Conservation (phyloP, 106 monocot genomes). For the Hemerocallis citrina region DNA sequence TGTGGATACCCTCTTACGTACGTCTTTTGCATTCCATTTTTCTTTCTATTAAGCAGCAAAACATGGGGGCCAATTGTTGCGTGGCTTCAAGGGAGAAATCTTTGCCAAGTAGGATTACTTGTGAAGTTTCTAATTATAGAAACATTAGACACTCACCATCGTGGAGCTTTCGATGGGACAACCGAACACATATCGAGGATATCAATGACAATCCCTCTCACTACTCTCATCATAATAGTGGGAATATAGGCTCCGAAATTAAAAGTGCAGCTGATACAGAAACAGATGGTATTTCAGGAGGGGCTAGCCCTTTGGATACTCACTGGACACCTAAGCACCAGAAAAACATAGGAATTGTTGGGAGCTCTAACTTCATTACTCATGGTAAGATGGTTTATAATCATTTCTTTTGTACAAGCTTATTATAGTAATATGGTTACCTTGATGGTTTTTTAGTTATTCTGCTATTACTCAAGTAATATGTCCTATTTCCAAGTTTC, state of each 20-base stretch:
- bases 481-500: neutral
- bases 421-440: neutral
- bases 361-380: conserved; percentile 11
- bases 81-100: conserved; percentile 43
- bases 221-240: conserved; percentile 37
- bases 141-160: conserved; percentile 61
- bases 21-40: neutral
- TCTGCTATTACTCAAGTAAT: neutral
- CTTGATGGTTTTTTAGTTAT: neutral
- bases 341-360: conserved; percentile 5
- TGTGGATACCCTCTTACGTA: neutral
- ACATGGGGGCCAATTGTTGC: conserved; percentile 88
- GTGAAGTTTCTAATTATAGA: conserved; percentile 48
- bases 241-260: conserved; percentile 32
- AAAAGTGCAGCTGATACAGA: conserved; percentile 36
- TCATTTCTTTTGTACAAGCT: neutral
- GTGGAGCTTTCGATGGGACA: conserved; percentile 89
- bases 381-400: conserved; percentile 5
- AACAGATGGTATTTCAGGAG: conserved; percentile 31
- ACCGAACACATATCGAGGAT: conserved; percentile 88
- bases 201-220: conserved; percentile 26
- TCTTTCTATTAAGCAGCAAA: too few relatives aligned
- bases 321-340: conserved; percentile 4
- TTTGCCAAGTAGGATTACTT: conserved; percentile 6
- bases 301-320: conserved; percentile 5